Evolutionary conservation across 1,284 basidiomycete species (phyloP).

Genomic region (Pisolithus thermaeus): DNA sequence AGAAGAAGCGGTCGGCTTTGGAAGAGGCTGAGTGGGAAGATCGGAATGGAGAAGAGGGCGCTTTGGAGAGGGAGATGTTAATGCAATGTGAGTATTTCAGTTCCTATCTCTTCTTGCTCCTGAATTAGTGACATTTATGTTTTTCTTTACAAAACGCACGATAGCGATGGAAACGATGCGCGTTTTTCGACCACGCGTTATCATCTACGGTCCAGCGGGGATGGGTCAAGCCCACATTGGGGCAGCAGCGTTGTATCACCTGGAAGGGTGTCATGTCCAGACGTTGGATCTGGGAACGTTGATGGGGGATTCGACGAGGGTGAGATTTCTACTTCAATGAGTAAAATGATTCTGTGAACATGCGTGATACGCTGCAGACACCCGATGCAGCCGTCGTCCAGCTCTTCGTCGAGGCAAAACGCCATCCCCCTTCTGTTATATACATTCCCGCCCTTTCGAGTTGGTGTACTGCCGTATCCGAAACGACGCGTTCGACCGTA

Average conservation of each 20-base stretch:
- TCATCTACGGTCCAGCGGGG: slow-evolving; percentile 78
- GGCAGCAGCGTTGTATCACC: slow-evolving; percentile 85
- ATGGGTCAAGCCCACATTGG: slow-evolving; percentile 93
- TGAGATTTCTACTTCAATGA: slow-evolving; percentile 33
- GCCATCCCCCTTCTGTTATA: slow-evolving; percentile 93
- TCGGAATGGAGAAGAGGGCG: slow-evolving; percentile 54
- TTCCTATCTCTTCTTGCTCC: neutral
- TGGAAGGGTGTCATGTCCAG: slow-evolving; percentile 96
- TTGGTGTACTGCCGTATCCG: slow-evolving; percentile 84
- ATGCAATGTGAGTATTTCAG: slow-evolving; percentile 63
- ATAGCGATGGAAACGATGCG: slow-evolving; percentile 88
- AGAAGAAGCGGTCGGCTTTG: slow-evolving; percentile 72
- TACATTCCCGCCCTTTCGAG: slow-evolving; percentile 88
- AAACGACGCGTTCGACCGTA: slow-evolving; percentile 81
- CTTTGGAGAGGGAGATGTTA: slow-evolving; percentile 78
- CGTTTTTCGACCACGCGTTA: slow-evolving; percentile 85
- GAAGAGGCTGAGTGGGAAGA: slow-evolving; percentile 95
- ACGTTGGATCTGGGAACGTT: slow-evolving; percentile 87
- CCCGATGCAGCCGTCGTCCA: slow-evolving; percentile 92
- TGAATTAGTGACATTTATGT: neutral
- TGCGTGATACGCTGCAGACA: slow-evolving; percentile 45
- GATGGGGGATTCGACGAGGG: slow-evolving; percentile 85
- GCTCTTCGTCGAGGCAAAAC: slow-evolving; percentile 95
- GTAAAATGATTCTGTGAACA: too few relatives aligned
- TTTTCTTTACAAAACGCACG: slow-evolving; percentile 10